These are phyloP conservation scores for Mortierella sp. DNA, from an alignment of 371 early-diverging fungal species.

Conservation along the genomic window DNA sequence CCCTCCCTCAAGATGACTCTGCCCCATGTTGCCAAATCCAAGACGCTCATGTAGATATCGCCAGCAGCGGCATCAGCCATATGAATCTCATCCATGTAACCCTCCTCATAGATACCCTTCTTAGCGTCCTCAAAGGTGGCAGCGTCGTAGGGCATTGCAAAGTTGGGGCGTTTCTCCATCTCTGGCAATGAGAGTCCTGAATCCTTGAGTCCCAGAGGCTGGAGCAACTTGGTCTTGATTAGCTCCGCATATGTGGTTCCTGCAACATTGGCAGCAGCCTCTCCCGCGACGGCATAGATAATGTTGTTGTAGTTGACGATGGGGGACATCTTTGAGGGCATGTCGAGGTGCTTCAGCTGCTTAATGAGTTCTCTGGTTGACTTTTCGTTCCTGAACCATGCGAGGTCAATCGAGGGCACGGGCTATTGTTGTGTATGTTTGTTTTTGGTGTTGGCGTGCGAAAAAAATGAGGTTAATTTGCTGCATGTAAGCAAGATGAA, in stretches of 20 bases:
- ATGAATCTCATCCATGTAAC: conserved; percentile 5
- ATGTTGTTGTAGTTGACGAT: conserved; percentile 16
- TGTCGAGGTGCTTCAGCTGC: conserved; percentile 5
- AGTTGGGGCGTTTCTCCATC: conserved; percentile 10
- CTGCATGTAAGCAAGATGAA: neutral
- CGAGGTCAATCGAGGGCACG: conserved; percentile 4
- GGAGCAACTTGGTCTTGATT: conserved; percentile 9
- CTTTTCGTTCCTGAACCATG: conserved; percentile 6
- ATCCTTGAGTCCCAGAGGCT: conserved; percentile 9
- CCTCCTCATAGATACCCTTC: neutral
- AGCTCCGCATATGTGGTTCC: conserved; percentile 14
- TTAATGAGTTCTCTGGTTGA: conserved; percentile 17
- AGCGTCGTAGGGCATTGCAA: conserved; percentile 8
- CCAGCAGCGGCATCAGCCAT: conserved; percentile 23
- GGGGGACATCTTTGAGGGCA: neutral
- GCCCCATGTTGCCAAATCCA: conserved; percentile 28
- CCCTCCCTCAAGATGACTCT: conserved; percentile 15
- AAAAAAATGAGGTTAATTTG: neutral
- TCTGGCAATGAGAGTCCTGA: conserved; percentile 14
- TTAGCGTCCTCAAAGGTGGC: conserved; percentile 3
- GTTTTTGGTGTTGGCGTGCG: neutral
- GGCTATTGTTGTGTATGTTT: neutral
- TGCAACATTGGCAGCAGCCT: conserved; percentile 17
- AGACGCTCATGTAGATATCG: conserved; percentile 26
- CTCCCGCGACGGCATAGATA: conserved; percentile 19